Percentiles rank a stretch among this genome's conserved stretches.
phyloP scores from a whole-genome alignment of 2,329 filamentous ascomycete genomes.

The Aureobasidium sp. region DNA sequence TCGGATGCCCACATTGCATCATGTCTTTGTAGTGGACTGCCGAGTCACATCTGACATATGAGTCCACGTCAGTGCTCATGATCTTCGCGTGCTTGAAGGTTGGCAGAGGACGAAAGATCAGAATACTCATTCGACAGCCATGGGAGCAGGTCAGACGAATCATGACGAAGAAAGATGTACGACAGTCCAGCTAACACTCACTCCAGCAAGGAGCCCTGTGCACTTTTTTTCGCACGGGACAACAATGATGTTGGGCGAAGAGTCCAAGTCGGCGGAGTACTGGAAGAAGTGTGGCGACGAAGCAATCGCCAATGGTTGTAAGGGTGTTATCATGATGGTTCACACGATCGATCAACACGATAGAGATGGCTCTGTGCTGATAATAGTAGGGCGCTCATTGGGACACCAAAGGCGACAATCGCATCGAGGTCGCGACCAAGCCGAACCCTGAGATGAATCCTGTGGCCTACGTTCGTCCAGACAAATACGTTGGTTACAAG shows the following conservation, averaged over 20 bases:
- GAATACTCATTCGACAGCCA: conserved; percentile 28
- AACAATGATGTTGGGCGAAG: conserved; percentile 65
- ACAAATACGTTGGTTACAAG: conserved; percentile 57
- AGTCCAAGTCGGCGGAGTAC: conserved; percentile 54
- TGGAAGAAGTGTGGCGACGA: conserved; percentile 61
- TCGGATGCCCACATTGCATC: too few species aligned
- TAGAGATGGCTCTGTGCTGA: neutral
- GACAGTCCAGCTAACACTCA: too few species aligned
- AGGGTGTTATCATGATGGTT: conserved; percentile 59
- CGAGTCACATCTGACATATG: too few species aligned
- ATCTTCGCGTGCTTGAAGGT: too few species aligned
- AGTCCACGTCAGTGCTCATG: too few species aligned
- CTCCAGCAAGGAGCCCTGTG: conserved; percentile 37
- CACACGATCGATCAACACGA: too few species aligned
- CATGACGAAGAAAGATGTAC: too few species aligned
- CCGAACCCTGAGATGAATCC: conserved; percentile 54
- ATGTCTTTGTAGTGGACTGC: too few species aligned
- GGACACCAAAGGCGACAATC: conserved; percentile 48
- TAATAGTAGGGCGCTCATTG: conserved; percentile 56
- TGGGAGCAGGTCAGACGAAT: conserved; percentile 32
- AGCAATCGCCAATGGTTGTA: conserved; percentile 52
- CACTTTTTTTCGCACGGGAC: conserved; percentile 66
- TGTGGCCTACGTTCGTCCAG: conserved; percentile 59
- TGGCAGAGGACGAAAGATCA: too few species aligned
- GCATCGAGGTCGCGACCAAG: conserved; percentile 55